phyloP scores from a whole-genome alignment of 2,329 filamentous ascomycete species.

The Diplodia scrobiculata region DNA sequence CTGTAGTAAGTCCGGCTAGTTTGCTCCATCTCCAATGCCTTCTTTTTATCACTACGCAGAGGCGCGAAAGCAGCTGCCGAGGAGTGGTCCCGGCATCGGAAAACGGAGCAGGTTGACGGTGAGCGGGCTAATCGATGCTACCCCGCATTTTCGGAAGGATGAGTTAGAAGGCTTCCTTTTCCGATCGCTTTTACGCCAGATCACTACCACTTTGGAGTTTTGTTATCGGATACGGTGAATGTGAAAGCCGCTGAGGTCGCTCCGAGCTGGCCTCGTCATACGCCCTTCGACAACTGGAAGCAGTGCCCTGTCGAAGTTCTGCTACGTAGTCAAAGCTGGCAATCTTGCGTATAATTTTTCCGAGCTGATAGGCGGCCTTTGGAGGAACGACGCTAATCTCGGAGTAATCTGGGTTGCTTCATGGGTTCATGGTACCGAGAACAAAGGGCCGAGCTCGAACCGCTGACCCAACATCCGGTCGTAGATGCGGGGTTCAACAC shows the following conservation, averaged over 20 bases:
- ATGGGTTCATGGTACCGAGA: background rate
- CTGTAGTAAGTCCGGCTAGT: background rate
- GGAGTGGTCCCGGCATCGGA: slow-evolving; percentile 8
- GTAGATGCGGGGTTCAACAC: too few relatives aligned
- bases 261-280: background rate
- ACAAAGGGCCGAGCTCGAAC: background rate
- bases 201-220: background rate
- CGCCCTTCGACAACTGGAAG: background rate
- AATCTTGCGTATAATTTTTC: background rate
- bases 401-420: background rate
- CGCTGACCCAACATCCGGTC: background rate
- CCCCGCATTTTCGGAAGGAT: slow-evolving; percentile 16
- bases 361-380: background rate
- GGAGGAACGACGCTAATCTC: background rate
- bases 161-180: background rate
- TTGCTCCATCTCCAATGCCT: background rate
- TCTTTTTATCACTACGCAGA: background rate
- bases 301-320: background rate
- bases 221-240: background rate
- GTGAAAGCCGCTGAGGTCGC: background rate
- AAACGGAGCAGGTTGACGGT: background rate
- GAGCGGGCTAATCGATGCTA: background rate
- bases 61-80: background rate
- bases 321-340: background rate
- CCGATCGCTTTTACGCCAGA: background rate